Evolutionary conservation across 768 basidiomycete species (phyloP), one percentile per base, ranked within the genome.

Genomic region (Kwoniella heveanensis): DNA sequence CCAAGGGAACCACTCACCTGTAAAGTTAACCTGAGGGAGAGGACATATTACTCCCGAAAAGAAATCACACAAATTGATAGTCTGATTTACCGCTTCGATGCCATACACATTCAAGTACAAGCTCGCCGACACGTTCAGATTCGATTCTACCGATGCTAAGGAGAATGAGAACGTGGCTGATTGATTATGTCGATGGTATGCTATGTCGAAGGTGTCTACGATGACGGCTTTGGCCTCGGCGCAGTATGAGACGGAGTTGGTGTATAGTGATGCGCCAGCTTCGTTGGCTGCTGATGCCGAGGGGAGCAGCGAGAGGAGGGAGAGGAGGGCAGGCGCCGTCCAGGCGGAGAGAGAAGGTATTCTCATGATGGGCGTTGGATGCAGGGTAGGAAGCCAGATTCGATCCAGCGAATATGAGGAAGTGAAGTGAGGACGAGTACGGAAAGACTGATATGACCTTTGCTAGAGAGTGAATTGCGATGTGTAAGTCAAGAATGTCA

Each of bases 71-170:
- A 97, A 85, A 81, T 95, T 85, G 66, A 96, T 80, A n/a, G 91
- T 91, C 65, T 88, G 74, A 77, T 96, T 96, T 68, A 94, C 73
- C 19, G 89, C 86, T 29, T 86, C 84, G 79, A 88, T 86, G 57
- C 92, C 93, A 70, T 97, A 97, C n/a, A 89, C 89, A 63, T 90
- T 89, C 74, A 93, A 81, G 72, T 90, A 83, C 55, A 96, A 81
- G 73, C 89, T 89, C 32, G 91, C 93, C 2, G 86, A 84, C 57
- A 95, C 90, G 73, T 86, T 91, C 70, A 92, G 84, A 60, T 80
- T 76, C 1, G 65, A 25, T 26, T 77, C 90, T 62, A 94, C 91
- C 64, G 90, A 90, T 37, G 89, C 89, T 7, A 90, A 90, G 39
- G 89, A 88, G 58, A 95, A 86, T 68, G 90, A 89, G 83, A 96